A percentile compares a stretch with the other conserved stretches of the same genome.
These are phyloP conservation scores for Rhytidiadelphus loreus DNA, from an alignment of 225 moss, liverwort and hornwort species.

Conservation along the genomic window DNA sequence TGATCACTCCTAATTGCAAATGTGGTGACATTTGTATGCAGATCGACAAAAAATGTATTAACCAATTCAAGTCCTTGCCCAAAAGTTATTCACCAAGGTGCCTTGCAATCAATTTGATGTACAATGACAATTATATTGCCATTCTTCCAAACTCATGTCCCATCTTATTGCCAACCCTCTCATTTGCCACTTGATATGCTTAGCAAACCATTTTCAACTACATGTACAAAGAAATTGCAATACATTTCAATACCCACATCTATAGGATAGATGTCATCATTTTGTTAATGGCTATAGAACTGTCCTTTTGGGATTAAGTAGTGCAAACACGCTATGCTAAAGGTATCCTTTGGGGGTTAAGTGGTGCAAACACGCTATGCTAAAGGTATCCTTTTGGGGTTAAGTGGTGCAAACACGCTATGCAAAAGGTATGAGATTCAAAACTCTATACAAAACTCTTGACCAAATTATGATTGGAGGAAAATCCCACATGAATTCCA, in stretches of 20 bases:
- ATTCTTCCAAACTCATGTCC: background rate
- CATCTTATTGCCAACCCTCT: rapidly evolving
- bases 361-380: background rate
- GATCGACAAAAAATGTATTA: background rate
- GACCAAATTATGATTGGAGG: background rate
- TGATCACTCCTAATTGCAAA: background rate
- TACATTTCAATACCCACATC: rapidly evolving
- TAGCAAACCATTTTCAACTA: background rate
- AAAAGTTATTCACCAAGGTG: background rate
- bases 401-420: background rate
- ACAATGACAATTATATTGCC: background rate
- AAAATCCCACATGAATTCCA: background rate
- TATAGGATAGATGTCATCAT: rapidly evolving
- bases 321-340: background rate
- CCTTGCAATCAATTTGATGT: background rate
- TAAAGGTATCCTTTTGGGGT: background rate
- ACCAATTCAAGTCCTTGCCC: background rate
- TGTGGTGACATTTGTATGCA: rapidly evolving
- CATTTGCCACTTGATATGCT: no score
- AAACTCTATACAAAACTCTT: background rate
- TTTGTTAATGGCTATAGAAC: background rate
- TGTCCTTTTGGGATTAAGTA: background rate
- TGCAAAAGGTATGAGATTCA: background rate
- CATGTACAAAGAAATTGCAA: background rate
- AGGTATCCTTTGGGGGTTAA: no score